Evolutionary conservation across 2,329 filamentous ascomycete species (phyloP), one percentile per base, ranked within the genome.

Genomic region (Harringtonia aguacate): DNA sequence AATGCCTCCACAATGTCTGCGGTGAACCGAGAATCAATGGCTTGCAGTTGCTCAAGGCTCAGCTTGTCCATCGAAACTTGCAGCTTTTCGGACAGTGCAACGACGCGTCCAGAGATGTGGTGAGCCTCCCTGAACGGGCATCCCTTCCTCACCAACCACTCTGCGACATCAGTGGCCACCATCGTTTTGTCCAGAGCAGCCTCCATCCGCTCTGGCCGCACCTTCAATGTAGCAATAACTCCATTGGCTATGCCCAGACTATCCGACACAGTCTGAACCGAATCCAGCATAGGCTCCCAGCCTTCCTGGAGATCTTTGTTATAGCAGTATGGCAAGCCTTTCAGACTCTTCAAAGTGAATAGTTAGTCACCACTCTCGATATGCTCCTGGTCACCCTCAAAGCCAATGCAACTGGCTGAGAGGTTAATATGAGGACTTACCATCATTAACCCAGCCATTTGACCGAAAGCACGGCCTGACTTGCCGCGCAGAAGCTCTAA

Each of bases 251-350:
- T 94, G 60, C 82, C 78, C 41, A 94, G 73, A 56, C 82, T 86
- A 67, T 92, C 83, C 44, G 75, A 75, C 48, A 90, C 72, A 7
- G 85, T 89, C 72, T 87, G 84, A 62, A 89, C 75, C 58, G 81
- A 77, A 61, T 92, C 85, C 40, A 94, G 75, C 64, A 94, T 78
- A n/a, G 84, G 82, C 69, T 92, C 83, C 48, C 86, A 80, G 45
- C 78, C 81, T 65, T 94, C 86, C 63, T 94, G 86, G 15, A 94
- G 65, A 60, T 94, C 86, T 65, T 94, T 94, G 69, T 92, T 89
- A 69, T 92, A 92, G 4, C 83, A 86, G 29, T 75, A 83, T 2
- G 85, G 84, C 20, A 90, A 74, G 44, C 82, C 82, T 59, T 74
- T 73, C 39, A 66, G 71, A 34, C 79, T 84, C 66, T 37, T 37